Base-by-base conservation (phyloP, 1,284 basidiomycete species). In the Cryptococcus sp. region DNA sequence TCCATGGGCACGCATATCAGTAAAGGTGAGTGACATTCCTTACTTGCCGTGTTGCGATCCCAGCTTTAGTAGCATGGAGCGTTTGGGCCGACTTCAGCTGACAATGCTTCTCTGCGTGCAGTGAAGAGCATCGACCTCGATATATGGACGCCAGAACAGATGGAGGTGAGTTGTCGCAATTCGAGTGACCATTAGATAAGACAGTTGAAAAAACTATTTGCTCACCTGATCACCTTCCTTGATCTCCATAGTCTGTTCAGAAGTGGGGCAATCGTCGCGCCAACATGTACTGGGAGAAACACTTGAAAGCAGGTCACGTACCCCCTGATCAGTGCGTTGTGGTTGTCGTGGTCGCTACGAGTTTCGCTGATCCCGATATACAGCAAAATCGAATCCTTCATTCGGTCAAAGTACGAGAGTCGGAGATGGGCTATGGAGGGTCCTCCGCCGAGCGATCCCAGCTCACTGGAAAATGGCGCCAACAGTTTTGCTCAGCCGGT, bases 1-100 rank as follows among this genome's bases (percentile, higher is more conserved):
- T 89, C 91, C 35, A 95, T 99, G 92, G 96, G 96, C 62, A 98
- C 95, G 0, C 96, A 99, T 77, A 95, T 96, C 78, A 90, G 89
- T 79, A 90, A 89, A 73, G 79, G 80, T 80, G 35, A 55, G 74
- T 39, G 3, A n/a, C 1, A 22, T 25, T 30, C 2, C 41, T 42
- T 15, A 3, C 16, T 42, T 17, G 17, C 41, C 43, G 20, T 3
- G 16, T 7, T 35, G 15, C 38, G 27, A 35, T n/a, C 7, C 27
- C 27, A 50, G 23, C 50, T n/a, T n/a, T n/a, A n/a, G n/a, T 22
- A 19, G 39, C 4, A 30, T 19, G 11, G 10, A 42, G 20, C 38
- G 19, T 27, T 19, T 16, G 2, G n/a, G 6, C 17, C 0, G 13
- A 27, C 41, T 6, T 20, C 17, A 38, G 50, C 22, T 42, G 20